Evolutionary conservation across 2,329 filamentous ascomycete species (phyloP).

Genomic region (Pseudopithomyces chartarum): DNA sequence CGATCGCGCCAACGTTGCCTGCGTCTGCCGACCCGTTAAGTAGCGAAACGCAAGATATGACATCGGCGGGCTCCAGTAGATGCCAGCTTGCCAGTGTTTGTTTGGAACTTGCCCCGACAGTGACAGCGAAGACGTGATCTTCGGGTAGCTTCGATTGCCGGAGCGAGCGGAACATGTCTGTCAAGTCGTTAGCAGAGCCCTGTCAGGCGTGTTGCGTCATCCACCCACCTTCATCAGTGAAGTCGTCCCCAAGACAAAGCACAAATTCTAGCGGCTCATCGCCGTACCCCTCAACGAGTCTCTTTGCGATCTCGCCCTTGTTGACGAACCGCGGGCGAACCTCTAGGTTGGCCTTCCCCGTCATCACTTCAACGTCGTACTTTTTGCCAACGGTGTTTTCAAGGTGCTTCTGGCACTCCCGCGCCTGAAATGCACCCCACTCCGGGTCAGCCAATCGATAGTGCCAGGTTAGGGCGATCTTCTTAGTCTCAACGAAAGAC

Average conservation of each 20-base stretch:
- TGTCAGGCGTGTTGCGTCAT: background rate
- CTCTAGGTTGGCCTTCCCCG: constrained; percentile 94
- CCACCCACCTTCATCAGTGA: constrained; percentile 86
- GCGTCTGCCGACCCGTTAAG: constrained; percentile 57
- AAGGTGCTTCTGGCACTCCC: constrained; percentile 80
- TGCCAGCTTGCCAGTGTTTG: constrained; percentile 91
- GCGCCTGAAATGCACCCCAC: constrained; percentile 78
- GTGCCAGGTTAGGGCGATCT: constrained; percentile 95
- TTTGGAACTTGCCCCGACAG: constrained; percentile 89
- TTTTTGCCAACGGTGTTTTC: constrained; percentile 75
- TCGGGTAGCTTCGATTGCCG: constrained; percentile 59
- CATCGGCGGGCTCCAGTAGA: constrained; percentile 83
- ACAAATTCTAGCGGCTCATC: constrained; percentile 74
- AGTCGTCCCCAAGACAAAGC: constrained; percentile 91
- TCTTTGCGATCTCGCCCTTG: constrained; percentile 93
- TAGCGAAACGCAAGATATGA: constrained; percentile 69
- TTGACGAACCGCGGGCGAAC: constrained; percentile 97
- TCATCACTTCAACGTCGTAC: constrained; percentile 96
- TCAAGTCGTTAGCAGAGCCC: constrained; percentile 12
- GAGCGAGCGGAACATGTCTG: constrained; percentile 84
- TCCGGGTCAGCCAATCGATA: constrained; percentile 91
- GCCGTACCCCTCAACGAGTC: constrained; percentile 76
- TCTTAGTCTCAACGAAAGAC: constrained; percentile 92
- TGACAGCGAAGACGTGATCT: constrained; percentile 84
- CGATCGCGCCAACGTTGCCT: constrained; percentile 47